phyloP scores from a whole-genome alignment of 768 basidiomycete species.

The Hypsizygus marmoreus region DNA sequence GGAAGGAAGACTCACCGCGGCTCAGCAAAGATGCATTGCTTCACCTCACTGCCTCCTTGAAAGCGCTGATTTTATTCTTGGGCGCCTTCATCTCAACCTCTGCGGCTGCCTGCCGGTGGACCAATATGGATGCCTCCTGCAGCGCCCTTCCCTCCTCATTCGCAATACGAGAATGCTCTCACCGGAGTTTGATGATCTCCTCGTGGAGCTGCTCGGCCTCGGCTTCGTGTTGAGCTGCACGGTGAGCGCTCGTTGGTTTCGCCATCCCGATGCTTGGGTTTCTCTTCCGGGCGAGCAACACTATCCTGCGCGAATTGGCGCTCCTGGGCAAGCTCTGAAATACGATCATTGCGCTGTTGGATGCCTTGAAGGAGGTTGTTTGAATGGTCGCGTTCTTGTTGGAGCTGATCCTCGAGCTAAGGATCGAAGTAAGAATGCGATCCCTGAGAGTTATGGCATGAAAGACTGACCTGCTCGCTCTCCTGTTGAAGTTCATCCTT shows the following conservation, averaged over 20 bases:
- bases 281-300: conserved; percentile 54
- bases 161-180: conserved; percentile 52
- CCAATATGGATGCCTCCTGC: conserved; percentile 46
- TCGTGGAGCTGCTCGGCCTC: conserved; percentile 57
- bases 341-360: conserved; percentile 54
- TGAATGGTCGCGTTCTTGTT: conserved; percentile 49
- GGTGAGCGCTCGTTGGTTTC: conserved; percentile 53
- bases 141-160: conserved; percentile 50
- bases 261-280: conserved; percentile 54
- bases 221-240: conserved; percentile 47
- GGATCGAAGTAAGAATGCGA: not conserved
- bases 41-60: too few species aligned
- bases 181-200: conserved; percentile 53
- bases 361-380: conserved; percentile 48
- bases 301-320: conserved; percentile 55
- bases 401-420: conserved; percentile 57
- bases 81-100: too few species aligned
- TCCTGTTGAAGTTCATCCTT: conserved; percentile 61
- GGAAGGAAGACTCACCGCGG: too few species aligned
- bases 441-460: not conserved
- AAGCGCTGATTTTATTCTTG: too few species aligned
- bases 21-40: too few species aligned
- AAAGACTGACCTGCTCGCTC: conserved; percentile 47
- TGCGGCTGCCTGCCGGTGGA: too few species aligned
- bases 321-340: conserved; percentile 56